A percentile compares a stretch with the other conserved stretches of the same genome.
These are phyloP conservation scores for Petrea volubilis DNA, from an alignment of 257 asterid species.

Conservation along the genomic window DNA sequence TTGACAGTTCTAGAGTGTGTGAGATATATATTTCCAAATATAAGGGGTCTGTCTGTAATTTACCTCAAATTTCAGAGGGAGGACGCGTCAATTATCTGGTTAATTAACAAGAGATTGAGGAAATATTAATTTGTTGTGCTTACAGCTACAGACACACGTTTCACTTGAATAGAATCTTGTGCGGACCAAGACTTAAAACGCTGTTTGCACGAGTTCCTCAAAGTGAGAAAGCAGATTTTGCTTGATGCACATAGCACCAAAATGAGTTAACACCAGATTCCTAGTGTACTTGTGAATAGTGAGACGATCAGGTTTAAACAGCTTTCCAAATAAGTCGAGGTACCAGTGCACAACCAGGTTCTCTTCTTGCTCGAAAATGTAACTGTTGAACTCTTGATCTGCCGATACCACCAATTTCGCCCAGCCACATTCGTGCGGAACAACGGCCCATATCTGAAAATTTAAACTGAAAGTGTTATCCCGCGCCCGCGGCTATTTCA, in stretches of 20 bases:
- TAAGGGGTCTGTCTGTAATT: too few species aligned
- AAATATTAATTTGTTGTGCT: neutral
- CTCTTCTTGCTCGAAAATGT: conserved; percentile 33
- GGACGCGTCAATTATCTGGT: too few species aligned
- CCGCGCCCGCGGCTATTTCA: too few species aligned
- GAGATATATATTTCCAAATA: too few species aligned
- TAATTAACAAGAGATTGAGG: too few species aligned
- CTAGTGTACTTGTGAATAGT: conserved; percentile 20
- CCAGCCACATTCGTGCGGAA: conserved; percentile 36
- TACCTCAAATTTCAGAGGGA: too few species aligned
- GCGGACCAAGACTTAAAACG: conserved; percentile 26
- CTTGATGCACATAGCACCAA: conserved; percentile 24
- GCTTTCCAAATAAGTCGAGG: conserved; percentile 4
- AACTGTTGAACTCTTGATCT: conserved; percentile 32
- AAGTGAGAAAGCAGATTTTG: conserved; percentile 24
- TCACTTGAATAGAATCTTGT: conserved; percentile 18
- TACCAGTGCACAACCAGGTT: conserved; percentile 23
- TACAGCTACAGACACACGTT: conserved; percentile 10
- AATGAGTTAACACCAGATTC: conserved; percentile 13
- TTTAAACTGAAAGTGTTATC: too few species aligned
- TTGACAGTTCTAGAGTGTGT: too few species aligned
- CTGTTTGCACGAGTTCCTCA: neutral
- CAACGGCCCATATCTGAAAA: conserved; percentile 32
- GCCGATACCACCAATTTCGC: conserved; percentile 18
- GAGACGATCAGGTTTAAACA: neutral